Evolutionary conservation across 2,329 filamentous ascomycete genomes (phyloP), one percentile per base, ranked within the genome.

Genomic region (Aureobasidium sp.): DNA sequence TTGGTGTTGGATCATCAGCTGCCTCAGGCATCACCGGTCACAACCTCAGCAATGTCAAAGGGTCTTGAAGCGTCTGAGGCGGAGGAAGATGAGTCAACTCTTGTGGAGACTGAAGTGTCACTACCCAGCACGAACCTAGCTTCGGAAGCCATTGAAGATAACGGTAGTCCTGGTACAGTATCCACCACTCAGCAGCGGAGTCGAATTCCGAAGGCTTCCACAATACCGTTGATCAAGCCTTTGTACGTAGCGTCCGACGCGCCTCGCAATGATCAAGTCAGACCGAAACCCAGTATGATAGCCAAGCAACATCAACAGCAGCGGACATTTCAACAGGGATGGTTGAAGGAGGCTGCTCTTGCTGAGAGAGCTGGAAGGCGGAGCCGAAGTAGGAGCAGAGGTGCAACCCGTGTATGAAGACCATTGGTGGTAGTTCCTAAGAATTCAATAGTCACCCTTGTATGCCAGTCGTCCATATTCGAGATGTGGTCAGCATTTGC

Each of bases 291-390:
- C 17, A 56, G 59, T 27, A 32, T 55, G 24, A 27, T 52, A 24
- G 46, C 48, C 24, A 57, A 60, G 20, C 39, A 43, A 32, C 37
- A 56, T 12, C 46, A 62, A 55, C 46, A 62, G 39, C 59, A 59
- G 48, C 47, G 46, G 8, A 65, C 59, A 4, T 65, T 65, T 39
- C 32, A 56, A 7, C 64, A 65, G 26, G 41, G 52, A 6, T 65
- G 60, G 48, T 27, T 62, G 37, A 63, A 34, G 36, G 64, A 63
- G 13, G 62, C 64, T 6, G 63, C 64, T 17, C n/a, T 55, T 39
- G 57, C 48, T 26, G 64, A 65, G 37, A 56, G 64, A 44, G 26
- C 52, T n/a, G 50, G 62, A 20, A 57, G 64, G 20, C 47, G 64
- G 34, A 37, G 41, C 3, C 37, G 64, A 17, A 37, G 41, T 2